These are phyloP conservation scores for Aspergillus cejpii DNA, from an alignment of 2,329 filamentous ascomycete genomes.

Conservation along the genomic window DNA sequence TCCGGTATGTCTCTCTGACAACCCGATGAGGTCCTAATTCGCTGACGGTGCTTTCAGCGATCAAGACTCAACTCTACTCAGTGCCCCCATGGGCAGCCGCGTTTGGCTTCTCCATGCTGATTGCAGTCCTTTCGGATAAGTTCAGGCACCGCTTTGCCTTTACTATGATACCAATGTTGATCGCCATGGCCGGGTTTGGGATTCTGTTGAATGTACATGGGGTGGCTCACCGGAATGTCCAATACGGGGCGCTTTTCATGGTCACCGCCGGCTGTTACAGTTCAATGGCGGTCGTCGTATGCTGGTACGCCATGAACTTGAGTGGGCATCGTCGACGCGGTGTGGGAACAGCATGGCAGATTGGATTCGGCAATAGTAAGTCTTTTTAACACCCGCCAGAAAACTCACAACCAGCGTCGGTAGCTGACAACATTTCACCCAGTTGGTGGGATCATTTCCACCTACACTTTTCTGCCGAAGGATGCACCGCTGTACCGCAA, in stretches of 20 bases:
- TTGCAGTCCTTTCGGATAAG: conserved; percentile 67
- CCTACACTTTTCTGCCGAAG: conserved; percentile 58
- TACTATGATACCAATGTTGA: conserved; percentile 58
- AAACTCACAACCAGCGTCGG: not conserved
- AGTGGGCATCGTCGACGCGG: conserved; percentile 64
- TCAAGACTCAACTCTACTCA: conserved; percentile 47
- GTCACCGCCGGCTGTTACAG: conserved; percentile 73
- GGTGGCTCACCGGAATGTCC: conserved; percentile 48
- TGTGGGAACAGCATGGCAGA: conserved; percentile 68
- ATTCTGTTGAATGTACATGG: conserved; percentile 68
- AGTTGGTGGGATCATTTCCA: conserved; percentile 71
- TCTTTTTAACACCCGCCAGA: not conserved
- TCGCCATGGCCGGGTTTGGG: conserved; percentile 67
- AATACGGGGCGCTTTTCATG: conserved; percentile 77
- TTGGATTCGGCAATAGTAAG: conserved; percentile 63
- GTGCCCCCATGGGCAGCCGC: conserved; percentile 61
- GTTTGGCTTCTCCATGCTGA: conserved; percentile 69
- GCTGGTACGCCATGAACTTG: conserved; percentile 77
- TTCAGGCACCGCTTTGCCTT: conserved; percentile 68
- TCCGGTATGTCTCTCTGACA: conserved; percentile 26
- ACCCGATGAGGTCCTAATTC: not conserved
- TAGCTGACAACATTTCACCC: conserved; percentile 6
- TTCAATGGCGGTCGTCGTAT: conserved; percentile 82
- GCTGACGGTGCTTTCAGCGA: conserved; percentile 29
- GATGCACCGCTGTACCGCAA: conserved; percentile 64